Evolutionary conservation across 2,329 filamentous ascomycete genomes (phyloP), one percentile per base, ranked within the genome.

Genomic region (Curvularia verruculosa): DNA sequence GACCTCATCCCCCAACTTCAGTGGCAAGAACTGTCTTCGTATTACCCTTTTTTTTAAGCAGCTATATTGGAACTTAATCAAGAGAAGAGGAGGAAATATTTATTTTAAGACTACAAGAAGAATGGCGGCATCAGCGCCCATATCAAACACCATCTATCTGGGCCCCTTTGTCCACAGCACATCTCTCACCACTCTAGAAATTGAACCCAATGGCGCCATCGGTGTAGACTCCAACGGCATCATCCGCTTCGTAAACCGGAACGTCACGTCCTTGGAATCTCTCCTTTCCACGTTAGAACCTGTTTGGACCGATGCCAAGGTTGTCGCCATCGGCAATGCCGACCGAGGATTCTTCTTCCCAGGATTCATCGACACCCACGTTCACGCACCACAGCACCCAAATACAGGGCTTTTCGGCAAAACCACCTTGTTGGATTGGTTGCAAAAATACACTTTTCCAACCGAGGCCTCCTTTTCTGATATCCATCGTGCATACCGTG

Each of bases 341-440:
- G 83, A 83, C 8, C 83, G 83, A 10, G 84, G 89, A 52, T 94
- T 94, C 79, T 92, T 91, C 80, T 94, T 95, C 67, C 91, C 91
- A 0, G 91, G 91, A 5, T 92, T 94, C 71, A 87, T 95, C 58
- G 94, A 99, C 76, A 96, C 95, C 0, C 95, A 99, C 75, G 90
- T 96, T 56, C 95, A 99, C 75, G 95, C 95, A 8, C 86, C 93
- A 0, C 95, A 99, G 79, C 97, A 96, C 70, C 92, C 94, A 56
- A 99, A 99, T 72, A 86, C 87, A 1, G 95, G 95, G 57, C 89
- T 99, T 62, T 98, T 98, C 73, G 95, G 95, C 70, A 95, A 93
- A 64, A 89, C 91, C 0, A 97, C 94, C 0, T 87, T 99, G 29
- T 85, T 99, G 13, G 89, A 95, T 78, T 99, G 95, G 95, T 83